phyloP scores from a whole-genome alignment of 2,329 filamentous ascomycete species.

The Fusarium luffae region DNA sequence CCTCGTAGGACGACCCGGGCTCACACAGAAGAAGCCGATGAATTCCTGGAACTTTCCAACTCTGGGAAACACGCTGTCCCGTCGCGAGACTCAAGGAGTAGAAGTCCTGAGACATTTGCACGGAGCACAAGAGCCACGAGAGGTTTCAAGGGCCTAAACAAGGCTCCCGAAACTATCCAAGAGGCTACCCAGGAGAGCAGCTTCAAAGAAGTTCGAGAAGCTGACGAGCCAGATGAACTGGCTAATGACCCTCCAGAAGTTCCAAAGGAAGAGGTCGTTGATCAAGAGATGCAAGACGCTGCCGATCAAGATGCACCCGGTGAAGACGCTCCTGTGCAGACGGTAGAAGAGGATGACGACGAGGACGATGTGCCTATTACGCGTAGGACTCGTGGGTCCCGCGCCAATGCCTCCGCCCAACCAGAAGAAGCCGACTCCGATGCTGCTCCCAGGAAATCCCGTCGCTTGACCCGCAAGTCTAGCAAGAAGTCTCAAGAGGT shows the following conservation, averaged over 20 bases:
- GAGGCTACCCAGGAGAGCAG: constrained; percentile 67
- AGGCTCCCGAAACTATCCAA: constrained; percentile 59
- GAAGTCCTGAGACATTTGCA: constrained; percentile 64
- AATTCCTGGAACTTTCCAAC: constrained; percentile 67
- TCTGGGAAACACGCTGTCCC: constrained; percentile 68
- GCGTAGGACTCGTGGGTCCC: constrained; percentile 57
- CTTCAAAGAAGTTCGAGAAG: constrained; percentile 50
- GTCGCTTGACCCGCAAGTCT: constrained; percentile 61
- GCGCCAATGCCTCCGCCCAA: constrained; percentile 47
- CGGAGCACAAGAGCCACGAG: constrained; percentile 60
- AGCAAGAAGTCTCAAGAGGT: constrained; percentile 63
- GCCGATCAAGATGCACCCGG: constrained; percentile 46
- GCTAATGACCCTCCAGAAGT: constrained; percentile 48
- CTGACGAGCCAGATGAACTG: constrained; percentile 54
- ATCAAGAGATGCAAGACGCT: constrained; percentile 47
- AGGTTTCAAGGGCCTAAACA: constrained; percentile 62
- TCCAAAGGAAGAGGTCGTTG: constrained; percentile 47
- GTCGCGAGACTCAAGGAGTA: constrained; percentile 63
- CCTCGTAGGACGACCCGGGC: constrained; percentile 64
- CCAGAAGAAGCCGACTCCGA: constrained; percentile 48
- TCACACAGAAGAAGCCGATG: constrained; percentile 65
- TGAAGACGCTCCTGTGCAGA: constrained; percentile 47
- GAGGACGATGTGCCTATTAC: constrained; percentile 62
- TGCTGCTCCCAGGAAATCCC: constrained; percentile 49
- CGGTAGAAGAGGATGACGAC: constrained; percentile 55